Base-by-base conservation (phyloP, 768 basidiomycete species). In the Pulveroboletus frians region DNA sequence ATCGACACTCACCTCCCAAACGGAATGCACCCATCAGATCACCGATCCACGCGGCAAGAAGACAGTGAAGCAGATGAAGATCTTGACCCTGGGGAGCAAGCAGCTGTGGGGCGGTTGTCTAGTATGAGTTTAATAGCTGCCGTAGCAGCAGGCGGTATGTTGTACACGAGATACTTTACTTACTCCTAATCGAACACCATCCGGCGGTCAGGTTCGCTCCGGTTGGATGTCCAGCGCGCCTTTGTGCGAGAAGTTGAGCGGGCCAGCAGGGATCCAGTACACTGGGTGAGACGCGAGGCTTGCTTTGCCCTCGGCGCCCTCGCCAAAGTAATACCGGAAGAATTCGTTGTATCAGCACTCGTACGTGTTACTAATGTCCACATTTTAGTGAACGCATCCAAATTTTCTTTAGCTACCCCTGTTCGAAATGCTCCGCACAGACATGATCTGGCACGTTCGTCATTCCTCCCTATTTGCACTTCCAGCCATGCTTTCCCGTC, bases 61-160 rank as follows among this genome's bases (percentile, higher is more conserved):
- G 14, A n/a, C 13, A 44, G 49, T 38, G 60, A 64, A 26, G 44
- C 71, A 11, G 74, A 74, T 27, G 74, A 75, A 44, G 79, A 70
- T 27, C 54, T 60, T 23, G 70, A 73, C 47, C 56, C 69, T 14
- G 71, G 69, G 27, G 81, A 91, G 56, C 90, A 94, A 63, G 89
- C 86, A 13, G 81, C 87, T 5, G 76, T 92, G 17, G 94, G 94
- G 5, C 78, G 92, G 49, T 73, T 95, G 42, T 88, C 90, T 5
- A 91, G 91, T 59, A 92, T 96, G 92, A 91, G 89, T 63, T 71
- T 96, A 43, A 88, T 95, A 73, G 92, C 92, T 34, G 84, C 90
- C 8, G 82, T 92, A 11, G 80, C 87, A 27, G 88, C 91, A 23
- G 83, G 81, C 53, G 84, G 85, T 88, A 64, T 62, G 77, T 72